These are phyloP conservation scores for Pseudogymnoascus sp. DNA, from an alignment of 2,329 filamentous ascomycete genomes.

Conservation along the genomic window DNA sequence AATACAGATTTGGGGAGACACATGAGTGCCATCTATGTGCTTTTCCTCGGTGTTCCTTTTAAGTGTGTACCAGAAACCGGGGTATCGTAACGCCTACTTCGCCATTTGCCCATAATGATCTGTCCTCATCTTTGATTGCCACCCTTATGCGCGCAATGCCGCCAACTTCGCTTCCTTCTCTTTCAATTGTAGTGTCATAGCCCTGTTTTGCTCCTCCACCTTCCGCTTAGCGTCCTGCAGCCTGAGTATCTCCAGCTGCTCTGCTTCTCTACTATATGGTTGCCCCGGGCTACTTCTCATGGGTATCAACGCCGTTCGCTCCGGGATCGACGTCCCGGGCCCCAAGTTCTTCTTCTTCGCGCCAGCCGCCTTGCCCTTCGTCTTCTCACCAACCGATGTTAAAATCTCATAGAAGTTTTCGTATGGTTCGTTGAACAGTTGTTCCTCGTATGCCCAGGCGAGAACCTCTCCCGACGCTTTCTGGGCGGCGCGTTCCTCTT, in stretches of 20 bases:
- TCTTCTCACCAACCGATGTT: constrained; percentile 59
- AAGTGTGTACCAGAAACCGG: constrained; percentile 1
- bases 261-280: constrained; percentile 66
- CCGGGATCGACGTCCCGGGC: constrained; percentile 37
- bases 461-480: constrained; percentile 57
- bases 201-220: constrained; percentile 39
- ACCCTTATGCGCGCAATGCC: neutral
- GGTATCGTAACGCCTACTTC: constrained; percentile 7
- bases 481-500: constrained; percentile 57
- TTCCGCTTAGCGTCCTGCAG: constrained; percentile 56
- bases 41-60: neutral
- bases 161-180: constrained; percentile 58
- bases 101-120: constrained; percentile 2
- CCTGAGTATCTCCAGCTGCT: constrained; percentile 53
- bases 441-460: constrained; percentile 82
- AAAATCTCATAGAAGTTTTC: constrained; percentile 84
- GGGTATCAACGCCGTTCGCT: constrained; percentile 69
- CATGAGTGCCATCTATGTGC: neutral
- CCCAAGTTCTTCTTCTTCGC: constrained; percentile 36
- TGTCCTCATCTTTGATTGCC: neutral
- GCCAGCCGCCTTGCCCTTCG: constrained; percentile 44
- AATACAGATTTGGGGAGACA: constrained; percentile 3
- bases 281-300: constrained; percentile 56
- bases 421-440: constrained; percentile 95
- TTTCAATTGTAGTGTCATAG: constrained; percentile 49